Evolutionary conservation across 495 filamentous ascomycete genomes (phyloP).

Genomic region (Annulohypoxylon bovei): DNA sequence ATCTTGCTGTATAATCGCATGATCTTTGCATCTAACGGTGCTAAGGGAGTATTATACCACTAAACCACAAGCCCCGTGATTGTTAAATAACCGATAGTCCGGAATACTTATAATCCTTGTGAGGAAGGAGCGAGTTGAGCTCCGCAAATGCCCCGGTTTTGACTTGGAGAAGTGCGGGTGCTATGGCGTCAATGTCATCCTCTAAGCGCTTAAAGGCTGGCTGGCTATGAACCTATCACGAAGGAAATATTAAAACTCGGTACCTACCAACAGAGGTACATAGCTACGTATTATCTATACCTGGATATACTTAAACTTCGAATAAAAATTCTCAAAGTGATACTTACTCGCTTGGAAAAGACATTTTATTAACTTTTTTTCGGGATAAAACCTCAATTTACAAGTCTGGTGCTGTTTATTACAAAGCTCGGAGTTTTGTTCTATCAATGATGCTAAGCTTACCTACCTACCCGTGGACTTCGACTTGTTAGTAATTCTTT

Average conservation of each 20-base stretch:
- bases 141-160: not conserved
- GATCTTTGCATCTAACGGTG: conserved; percentile 6
- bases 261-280: too few species aligned
- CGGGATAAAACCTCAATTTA: too few species aligned
- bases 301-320: too few species aligned
- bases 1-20: not conserved
- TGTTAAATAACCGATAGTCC: not conserved
- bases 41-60: conserved; percentile 45
- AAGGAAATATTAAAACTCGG: not conserved
- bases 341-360: too few species aligned
- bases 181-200: not conserved
- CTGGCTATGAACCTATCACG: not conserved
- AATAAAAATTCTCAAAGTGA: too few species aligned
- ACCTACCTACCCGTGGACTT: too few species aligned
- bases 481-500: too few species aligned
- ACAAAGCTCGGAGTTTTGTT: too few species aligned
- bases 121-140: not conserved
- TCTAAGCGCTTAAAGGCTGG: not conserved
- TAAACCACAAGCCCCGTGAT: conserved; percentile 40
- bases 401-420: too few species aligned
- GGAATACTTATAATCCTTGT: not conserved
- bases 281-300: too few species aligned
- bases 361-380: too few species aligned
- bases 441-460: too few species aligned
- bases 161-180: not conserved